Base-by-base conservation (phyloP, 805 yeast species). In the Tetrapisispora nanseiensis region DNA sequence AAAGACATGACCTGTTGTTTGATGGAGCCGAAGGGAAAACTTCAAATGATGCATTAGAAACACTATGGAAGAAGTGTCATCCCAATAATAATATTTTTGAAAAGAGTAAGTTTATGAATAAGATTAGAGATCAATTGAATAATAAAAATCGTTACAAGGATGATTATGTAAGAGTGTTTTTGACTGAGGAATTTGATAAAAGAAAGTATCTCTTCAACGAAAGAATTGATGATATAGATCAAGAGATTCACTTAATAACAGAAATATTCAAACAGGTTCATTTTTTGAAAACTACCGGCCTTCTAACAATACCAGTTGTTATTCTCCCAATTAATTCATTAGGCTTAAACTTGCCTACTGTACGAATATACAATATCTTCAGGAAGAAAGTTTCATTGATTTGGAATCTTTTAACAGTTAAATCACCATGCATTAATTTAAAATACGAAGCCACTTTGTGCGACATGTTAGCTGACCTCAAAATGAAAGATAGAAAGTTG, bases 201-300 rank as follows among this genome's bases (percentile, higher is more conserved):
- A 18, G 26, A 11, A 16, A 10, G n/a, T 16, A 16, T 18, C 6
- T 11, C 3, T 4, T 10, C 4, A 9, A 9, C 3, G 38, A 35
- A 10, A 23, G 10, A 18, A 10, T 35, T 5, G 18, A 15, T 10
- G 28, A 35, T 6, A 16, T 16, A 9, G 15, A 15, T 12, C 10
- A 11, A 6, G 38, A 35, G 18, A 16, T 23, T 35, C 3, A 23
- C 3, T 5, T 39, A 16, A 29, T 34, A 22, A 12, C 18, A 22
- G 43, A 40, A 5, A 22, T 40, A 6, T 40, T 40, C 19, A 40
- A 40, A 29, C 43, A 40, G 29, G 6, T 40, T 6, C 24, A 16
- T 16, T 40, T 15, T 12, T 16, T 40, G 10, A 40, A 40, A 6
- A 3, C 26, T 9, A 2, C 21, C 5, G 18, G 8, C 9, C 16